Evolutionary conservation across 768 basidiomycete species (phyloP).

Genomic region (Hydnum rufescens): DNA sequence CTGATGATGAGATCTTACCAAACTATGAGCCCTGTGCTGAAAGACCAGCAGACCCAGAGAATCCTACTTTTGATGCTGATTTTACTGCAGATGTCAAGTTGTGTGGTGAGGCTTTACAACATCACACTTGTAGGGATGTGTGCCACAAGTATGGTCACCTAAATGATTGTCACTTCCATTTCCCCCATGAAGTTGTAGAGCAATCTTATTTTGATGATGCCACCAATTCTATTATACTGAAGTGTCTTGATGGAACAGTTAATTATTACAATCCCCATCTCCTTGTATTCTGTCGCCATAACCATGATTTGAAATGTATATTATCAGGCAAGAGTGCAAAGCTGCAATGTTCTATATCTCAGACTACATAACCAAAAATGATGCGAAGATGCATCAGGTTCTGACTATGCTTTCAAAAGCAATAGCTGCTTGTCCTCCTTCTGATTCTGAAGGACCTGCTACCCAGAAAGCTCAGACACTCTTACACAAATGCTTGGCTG

Average conservation of each 20-base stretch:
- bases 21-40: slow-evolving; percentile 13
- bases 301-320: too few relatives aligned
- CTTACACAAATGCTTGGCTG: slow-evolving; percentile 18
- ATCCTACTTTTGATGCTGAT: slow-evolving; percentile 5
- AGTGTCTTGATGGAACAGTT: slow-evolving; percentile 15
- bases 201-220: slow-evolving; percentile 17
- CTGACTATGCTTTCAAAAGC: slow-evolving; percentile 15
- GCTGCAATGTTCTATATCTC: slow-evolving; percentile 23
- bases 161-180: slow-evolving; percentile 18
- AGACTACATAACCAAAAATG: slow-evolving; percentile 21
- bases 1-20: slow-evolving; percentile 12
- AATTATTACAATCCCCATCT: slow-evolving; percentile 21
- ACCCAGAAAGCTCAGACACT: slow-evolving; percentile 12
- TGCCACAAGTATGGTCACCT: too few relatives aligned
- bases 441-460: not conserved
- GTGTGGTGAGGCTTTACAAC: slow-evolving; percentile 14
- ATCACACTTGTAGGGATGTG: too few relatives aligned
- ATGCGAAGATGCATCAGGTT: too few relatives aligned
- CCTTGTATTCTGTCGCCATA: too few relatives aligned
- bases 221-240: slow-evolving; percentile 17
- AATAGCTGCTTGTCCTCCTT: slow-evolving; percentile 8
- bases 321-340: slow-evolving; percentile 20
- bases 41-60: not conserved
- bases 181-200: slow-evolving; percentile 19
- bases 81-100: slow-evolving; percentile 12